phyloP scores from a whole-genome alignment of 2,329 filamentous ascomycete genomes.

The Colletotrichum melonis region DNA sequence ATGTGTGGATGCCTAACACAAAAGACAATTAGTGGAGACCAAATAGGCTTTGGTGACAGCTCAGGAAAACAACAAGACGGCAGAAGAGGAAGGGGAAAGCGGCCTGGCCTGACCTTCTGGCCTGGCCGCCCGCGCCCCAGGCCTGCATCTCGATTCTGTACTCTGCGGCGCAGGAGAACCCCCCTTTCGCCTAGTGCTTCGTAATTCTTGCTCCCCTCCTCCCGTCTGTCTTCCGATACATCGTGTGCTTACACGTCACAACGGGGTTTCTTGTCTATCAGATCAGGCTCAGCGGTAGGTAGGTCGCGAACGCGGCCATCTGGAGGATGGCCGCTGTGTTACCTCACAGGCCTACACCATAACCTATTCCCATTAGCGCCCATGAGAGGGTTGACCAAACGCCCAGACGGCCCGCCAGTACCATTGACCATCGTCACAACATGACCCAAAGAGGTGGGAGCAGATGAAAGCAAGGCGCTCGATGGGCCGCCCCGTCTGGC shows the following conservation, averaged over 20 bases:
- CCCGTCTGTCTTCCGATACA: background rate
- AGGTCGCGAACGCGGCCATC: background rate
- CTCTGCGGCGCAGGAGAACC: slow-evolving; percentile 3
- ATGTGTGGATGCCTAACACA: background rate
- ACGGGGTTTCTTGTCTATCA: background rate
- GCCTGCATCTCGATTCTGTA: slow-evolving; percentile 31
- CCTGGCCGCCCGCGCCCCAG: slow-evolving; percentile 14
- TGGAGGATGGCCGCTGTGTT: background rate
- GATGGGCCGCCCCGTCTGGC: slow-evolving; percentile 8
- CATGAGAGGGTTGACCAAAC: background rate
- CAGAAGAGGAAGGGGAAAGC: background rate
- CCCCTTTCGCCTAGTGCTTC: background rate
- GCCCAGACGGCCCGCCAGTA: background rate
- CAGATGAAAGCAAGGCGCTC: no score
- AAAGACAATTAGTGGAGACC: background rate
- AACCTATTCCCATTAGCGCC: background rate
- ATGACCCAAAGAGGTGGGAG: background rate
- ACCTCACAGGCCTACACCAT: background rate
- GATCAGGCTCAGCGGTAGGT: background rate
- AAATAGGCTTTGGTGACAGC: background rate
- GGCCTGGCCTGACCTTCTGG: background rate
- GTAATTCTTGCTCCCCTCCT: background rate
- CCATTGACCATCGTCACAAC: background rate
- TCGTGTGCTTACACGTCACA: background rate
- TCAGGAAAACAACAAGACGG: background rate